A percentile compares a stretch with the other conserved stretches of the same genome.
These are phyloP conservation scores for Discostella stelligera DNA, from an alignment of 352 stramenopile species.

Conservation along the genomic window DNA sequence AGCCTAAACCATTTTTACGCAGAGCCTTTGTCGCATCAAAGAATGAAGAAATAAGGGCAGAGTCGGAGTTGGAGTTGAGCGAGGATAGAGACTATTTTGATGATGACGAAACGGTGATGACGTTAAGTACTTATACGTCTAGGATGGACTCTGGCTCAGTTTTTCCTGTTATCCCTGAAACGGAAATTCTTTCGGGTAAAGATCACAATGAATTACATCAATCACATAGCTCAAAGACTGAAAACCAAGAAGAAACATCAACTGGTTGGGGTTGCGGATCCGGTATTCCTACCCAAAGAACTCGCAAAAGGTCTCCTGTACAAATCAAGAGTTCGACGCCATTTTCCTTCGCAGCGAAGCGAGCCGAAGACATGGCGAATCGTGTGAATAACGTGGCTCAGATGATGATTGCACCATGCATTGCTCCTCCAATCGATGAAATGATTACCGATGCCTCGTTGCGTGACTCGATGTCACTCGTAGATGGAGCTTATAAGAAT, in stretches of 20 bases:
- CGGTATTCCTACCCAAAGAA: constrained; percentile 15
- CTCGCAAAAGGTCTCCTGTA: constrained; percentile 16
- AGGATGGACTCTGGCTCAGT: constrained; percentile 21
- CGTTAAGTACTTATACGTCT: constrained; percentile 47
- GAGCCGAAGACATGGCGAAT: constrained; percentile 61
- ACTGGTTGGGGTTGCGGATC: constrained; percentile 14
- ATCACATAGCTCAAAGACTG: constrained; percentile 29
- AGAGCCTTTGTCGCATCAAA: constrained; percentile 73
- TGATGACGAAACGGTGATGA: constrained; percentile 81
- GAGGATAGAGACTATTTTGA: constrained; percentile 62
- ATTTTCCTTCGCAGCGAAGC: constrained; percentile 57
- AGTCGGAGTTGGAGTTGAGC: constrained; percentile 69
- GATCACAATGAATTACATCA: constrained; percentile 22
- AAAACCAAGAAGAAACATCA: constrained; percentile 17
- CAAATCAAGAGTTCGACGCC: constrained; percentile 28
- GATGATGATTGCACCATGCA: constrained; percentile 78
- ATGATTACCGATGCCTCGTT: constrained; percentile 17
- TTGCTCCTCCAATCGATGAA: constrained; percentile 49
- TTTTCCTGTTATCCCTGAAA: constrained; percentile 32
- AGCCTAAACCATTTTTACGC: constrained; percentile 53
- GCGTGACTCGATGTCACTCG: background rate
- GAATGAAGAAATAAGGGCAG: constrained; percentile 69
- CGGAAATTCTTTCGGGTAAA: constrained; percentile 26
- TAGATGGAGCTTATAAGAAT: constrained; percentile 17
- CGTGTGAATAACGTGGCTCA: constrained; percentile 70